Evolutionary conservation across 2,329 filamentous ascomycete species (phyloP).

Genomic region (Aureobasidium leucospermi): DNA sequence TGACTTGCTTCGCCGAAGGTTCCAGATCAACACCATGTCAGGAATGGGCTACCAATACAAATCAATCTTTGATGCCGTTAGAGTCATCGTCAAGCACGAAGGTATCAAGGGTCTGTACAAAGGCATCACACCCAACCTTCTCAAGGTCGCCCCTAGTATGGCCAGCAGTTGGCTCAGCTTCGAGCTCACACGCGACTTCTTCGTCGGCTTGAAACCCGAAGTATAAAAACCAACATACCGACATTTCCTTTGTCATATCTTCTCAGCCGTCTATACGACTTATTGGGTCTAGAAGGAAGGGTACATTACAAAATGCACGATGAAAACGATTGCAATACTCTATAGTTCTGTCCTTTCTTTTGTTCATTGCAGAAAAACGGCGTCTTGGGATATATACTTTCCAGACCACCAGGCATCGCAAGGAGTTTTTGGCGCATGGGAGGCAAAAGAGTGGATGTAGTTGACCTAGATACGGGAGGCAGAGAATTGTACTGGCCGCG

Average conservation of each 20-base stretch:
- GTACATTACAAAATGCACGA: constrained; percentile 1
- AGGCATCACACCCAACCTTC: constrained; percentile 85
- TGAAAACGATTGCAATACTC: constrained; percentile 3
- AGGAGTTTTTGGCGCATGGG: neutral
- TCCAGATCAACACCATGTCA: constrained; percentile 99
- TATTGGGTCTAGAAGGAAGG: neutral
- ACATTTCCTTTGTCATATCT: neutral
- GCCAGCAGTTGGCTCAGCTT: constrained; percentile 97
- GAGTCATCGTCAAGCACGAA: constrained; percentile 74
- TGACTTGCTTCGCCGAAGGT: constrained; percentile 84
- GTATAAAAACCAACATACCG: neutral
- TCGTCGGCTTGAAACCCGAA: constrained; percentile 44
- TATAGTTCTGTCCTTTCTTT: neutral
- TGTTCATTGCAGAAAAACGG: neutral
- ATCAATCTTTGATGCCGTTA: constrained; percentile 74
- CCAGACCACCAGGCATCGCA: constrained; percentile 5
- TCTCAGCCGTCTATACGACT: neutral
- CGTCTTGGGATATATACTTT: constrained; percentile 1
- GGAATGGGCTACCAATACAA: constrained; percentile 97
- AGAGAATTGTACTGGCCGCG: neutral
- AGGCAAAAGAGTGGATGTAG: neutral
- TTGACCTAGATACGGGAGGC: constrained; percentile 2
- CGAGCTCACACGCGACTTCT: constrained; percentile 82
- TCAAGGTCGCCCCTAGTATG: constrained; percentile 98
- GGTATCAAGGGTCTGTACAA: constrained; percentile 86